These are phyloP conservation scores for Rubia balearica DNA, from an alignment of 305 asterid genomes.

Conservation along the genomic window DNA sequence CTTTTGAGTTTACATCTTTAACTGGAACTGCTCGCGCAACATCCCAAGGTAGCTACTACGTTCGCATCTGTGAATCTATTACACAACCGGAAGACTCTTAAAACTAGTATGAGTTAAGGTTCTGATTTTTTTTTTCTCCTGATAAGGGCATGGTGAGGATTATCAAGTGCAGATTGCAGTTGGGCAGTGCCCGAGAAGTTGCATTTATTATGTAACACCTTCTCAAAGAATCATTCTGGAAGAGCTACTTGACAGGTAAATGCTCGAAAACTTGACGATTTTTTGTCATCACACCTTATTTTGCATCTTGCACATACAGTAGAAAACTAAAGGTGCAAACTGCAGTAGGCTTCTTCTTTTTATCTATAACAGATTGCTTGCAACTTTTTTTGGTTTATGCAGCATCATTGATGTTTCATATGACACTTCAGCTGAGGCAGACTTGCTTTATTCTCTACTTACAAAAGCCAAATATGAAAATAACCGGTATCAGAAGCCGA, in stretches of 20 bases:
- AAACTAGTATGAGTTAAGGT: background rate
- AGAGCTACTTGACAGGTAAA: constrained; percentile 78
- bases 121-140: constrained; percentile 4
- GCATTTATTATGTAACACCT: constrained; percentile 85
- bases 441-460: constrained; percentile 62
- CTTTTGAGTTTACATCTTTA: constrained; percentile 59
- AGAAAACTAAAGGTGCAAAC: background rate
- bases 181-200: constrained; percentile 78
- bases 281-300: background rate
- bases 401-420: constrained; percentile 64
- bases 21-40: constrained; percentile 64
- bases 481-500: constrained; percentile 54
- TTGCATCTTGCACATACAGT: background rate
- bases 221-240: constrained; percentile 75
- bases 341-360: background rate
- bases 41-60: constrained; percentile 50
- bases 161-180: constrained; percentile 60
- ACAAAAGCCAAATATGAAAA: constrained; percentile 68
- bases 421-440: constrained; percentile 81
- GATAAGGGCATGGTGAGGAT: constrained; percentile 54
- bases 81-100: background rate
- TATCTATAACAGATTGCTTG: background rate
- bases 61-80: background rate
- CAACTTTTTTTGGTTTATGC: constrained; percentile 9
- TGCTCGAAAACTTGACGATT: background rate